phyloP scores from a whole-genome alignment of 2,329 filamentous ascomycete genomes.

The Nemania bipapillata region DNA sequence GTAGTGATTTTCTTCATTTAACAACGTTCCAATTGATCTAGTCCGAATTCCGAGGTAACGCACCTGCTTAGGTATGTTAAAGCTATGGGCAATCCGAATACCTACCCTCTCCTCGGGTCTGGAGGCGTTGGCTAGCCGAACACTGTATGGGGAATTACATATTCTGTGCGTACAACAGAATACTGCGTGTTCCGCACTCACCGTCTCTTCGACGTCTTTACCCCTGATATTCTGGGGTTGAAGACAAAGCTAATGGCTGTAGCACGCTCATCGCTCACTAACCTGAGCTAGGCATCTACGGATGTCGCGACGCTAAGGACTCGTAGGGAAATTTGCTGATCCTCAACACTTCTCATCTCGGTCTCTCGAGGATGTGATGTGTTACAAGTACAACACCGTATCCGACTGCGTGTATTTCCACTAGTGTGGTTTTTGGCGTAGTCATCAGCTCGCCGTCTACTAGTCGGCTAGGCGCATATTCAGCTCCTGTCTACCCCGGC shows the following conservation, averaged over 20 bases:
- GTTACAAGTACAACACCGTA: not conserved
- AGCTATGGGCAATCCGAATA: not conserved
- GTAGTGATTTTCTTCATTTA: conserved; percentile 2
- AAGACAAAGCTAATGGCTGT: not conserved
- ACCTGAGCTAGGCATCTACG: not conserved
- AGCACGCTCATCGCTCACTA: not conserved
- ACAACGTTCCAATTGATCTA: conserved; percentile 3
- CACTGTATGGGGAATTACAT: conserved; percentile 32
- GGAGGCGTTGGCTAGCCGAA: not conserved
- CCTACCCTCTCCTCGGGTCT: not conserved
- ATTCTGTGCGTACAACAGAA: no score
- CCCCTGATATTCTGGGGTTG: not conserved
- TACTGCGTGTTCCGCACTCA: no score
- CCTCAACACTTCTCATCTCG: conserved; percentile 13
- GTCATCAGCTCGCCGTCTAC: conserved; percentile 11
- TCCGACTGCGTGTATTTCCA: conserved; percentile 4
- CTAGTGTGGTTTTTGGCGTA: conserved; percentile 13
- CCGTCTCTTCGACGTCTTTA: conserved; percentile 23
- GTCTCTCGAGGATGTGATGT: conserved; percentile 3
- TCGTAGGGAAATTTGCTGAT: conserved; percentile 1
- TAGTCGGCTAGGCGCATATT: conserved; percentile 28
- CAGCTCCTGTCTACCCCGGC: conserved; percentile 24
- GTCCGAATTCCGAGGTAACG: not conserved
- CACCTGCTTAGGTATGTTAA: no score
- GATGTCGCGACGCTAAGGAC: not conserved